Conservation (phyloP, 2,329 filamentous ascomycete genomes). For the Leptographium procerum region DNA sequence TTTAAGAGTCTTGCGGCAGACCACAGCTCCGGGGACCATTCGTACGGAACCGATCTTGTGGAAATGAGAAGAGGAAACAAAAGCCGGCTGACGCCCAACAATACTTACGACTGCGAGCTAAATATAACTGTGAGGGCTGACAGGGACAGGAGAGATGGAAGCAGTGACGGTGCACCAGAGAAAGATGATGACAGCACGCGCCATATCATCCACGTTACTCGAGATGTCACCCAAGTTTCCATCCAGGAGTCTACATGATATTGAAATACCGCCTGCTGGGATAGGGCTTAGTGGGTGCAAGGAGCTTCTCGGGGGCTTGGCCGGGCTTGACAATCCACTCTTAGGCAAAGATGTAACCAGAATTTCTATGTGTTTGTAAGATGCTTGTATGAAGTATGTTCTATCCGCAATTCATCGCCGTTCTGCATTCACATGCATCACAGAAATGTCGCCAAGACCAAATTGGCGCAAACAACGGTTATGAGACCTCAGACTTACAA, state of each 20-base stretch:
- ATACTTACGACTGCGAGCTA: background rate
- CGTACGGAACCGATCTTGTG: background rate
- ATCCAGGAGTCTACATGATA: background rate
- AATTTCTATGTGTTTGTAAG: background rate
- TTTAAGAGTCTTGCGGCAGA: constrained; percentile 4
- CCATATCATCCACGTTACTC: background rate
- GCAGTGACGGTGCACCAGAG: background rate
- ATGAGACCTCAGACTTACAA: too few relatives aligned
- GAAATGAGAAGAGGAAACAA: background rate
- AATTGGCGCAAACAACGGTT: too few relatives aligned
- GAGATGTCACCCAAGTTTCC: background rate
- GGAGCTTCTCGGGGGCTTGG: background rate
- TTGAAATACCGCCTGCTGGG: background rate
- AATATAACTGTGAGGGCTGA: background rate
- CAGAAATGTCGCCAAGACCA: background rate
- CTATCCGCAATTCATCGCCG: background rate
- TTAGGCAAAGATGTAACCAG: background rate
- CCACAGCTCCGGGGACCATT: background rate
- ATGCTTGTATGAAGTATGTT: background rate
- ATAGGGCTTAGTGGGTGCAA: background rate
- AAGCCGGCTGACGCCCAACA: background rate
- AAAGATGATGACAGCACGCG: background rate
- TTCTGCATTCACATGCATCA: background rate
- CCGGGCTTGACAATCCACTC: background rate
- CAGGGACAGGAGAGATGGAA: background rate